These are phyloP conservation scores for Tillandsia fasciculata DNA, from an alignment of 176 grass and related monocot genomes.

Conservation along the genomic window DNA sequence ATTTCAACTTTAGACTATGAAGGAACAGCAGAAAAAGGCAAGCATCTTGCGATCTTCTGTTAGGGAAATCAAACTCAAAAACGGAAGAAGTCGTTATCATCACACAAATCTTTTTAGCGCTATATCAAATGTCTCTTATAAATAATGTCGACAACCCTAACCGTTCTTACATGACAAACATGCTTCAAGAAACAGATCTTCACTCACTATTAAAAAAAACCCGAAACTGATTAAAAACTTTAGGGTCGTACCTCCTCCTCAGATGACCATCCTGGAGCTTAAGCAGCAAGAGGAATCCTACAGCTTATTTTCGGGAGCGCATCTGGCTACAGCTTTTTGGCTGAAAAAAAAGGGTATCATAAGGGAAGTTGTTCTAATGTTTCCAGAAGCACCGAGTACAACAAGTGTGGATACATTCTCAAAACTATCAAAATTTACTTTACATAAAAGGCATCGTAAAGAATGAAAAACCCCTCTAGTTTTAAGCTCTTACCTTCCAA, in stretches of 20 bases:
- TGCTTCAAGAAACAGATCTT: background rate
- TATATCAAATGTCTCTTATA: background rate
- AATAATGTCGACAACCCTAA: background rate
- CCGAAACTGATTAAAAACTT: background rate
- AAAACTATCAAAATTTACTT: slow-evolving; percentile 52
- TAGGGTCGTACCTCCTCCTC: background rate
- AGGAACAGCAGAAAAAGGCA: too few species aligned
- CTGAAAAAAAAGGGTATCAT: background rate
- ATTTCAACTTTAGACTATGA: too few species aligned
- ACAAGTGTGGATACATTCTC: slow-evolving; percentile 34
- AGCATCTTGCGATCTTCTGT: too few species aligned
- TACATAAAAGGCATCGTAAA: slow-evolving; percentile 46
- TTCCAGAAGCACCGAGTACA: slow-evolving; percentile 37
- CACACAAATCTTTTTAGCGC: background rate
- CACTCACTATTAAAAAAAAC: background rate
- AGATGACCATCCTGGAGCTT: background rate
- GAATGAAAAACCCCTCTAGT: slow-evolving; percentile 34
- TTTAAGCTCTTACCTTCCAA: slow-evolving; percentile 25
- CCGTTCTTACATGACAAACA: background rate
- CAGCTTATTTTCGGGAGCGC: background rate
- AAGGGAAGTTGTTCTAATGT: slow-evolving; percentile 6
- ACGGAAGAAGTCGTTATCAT: too few species aligned
- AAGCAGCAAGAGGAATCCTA: background rate
- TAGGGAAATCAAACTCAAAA: too few species aligned
- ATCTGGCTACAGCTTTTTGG: background rate